Evolutionary conservation across 495 filamentous ascomycete species (phyloP).

Genomic region (Hyaloscypha bicolor): DNA sequence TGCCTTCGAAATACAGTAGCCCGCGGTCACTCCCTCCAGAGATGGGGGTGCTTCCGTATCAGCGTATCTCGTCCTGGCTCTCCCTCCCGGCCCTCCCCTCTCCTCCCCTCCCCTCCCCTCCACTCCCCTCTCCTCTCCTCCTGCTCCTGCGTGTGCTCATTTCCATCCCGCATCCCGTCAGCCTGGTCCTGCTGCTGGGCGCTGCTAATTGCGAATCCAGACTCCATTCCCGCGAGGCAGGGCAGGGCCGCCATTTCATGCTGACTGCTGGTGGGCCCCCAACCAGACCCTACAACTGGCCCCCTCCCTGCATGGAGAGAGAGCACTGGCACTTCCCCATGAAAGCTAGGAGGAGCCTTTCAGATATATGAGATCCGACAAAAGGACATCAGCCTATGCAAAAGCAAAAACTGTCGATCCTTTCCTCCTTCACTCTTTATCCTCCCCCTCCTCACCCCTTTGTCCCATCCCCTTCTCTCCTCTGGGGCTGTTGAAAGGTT

Average conservation of each 20-base stretch:
- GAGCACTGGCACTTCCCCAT: slow-evolving; percentile 8
- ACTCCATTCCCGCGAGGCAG: not conserved
- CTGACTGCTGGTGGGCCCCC: not conserved
- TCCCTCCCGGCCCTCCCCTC: not conserved
- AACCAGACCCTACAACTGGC: not conserved
- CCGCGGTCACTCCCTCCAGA: not conserved
- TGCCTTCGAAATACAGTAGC: not conserved
- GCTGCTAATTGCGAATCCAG: not conserved
- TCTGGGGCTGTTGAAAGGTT: not conserved
- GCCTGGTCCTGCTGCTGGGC: not conserved
- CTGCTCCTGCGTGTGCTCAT: not conserved
- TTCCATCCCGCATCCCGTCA: not conserved
- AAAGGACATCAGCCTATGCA: not conserved
- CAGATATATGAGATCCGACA: slow-evolving; percentile 4
- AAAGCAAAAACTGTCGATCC: not conserved
- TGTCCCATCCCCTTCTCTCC: not conserved
- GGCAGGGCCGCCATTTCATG: not conserved
- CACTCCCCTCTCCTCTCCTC: not conserved
- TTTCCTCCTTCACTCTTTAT: not conserved
- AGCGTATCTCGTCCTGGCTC: too few relatives aligned
- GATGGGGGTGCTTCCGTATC: not conserved
- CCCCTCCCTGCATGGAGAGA: not conserved
- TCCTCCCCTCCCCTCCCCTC: not conserved
- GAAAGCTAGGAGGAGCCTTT: not conserved
- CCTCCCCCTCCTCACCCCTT: not conserved